Conservation (phyloP, 2,329 filamentous ascomycete species). For the Venturia oleaginea region DNA sequence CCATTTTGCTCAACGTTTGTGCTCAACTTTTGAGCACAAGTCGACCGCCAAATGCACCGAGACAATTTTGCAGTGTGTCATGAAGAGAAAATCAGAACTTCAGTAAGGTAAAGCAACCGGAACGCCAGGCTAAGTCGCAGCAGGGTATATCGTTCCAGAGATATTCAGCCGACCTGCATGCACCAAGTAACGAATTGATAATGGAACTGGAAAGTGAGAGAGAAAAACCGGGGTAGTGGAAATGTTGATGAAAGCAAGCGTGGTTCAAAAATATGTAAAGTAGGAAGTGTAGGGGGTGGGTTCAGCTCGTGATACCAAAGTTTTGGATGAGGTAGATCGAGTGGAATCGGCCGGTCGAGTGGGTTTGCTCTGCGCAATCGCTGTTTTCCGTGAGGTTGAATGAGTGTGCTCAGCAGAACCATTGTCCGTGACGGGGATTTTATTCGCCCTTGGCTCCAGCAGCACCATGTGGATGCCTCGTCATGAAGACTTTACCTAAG, state of each 20-base stretch:
- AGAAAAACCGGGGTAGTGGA: background rate
- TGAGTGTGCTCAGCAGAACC: background rate
- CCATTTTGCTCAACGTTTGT: too few relatives aligned
- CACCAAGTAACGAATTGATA: background rate
- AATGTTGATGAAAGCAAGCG: background rate
- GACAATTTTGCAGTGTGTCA: background rate
- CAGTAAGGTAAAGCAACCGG: background rate
- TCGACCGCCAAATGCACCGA: background rate
- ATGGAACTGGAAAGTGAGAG: background rate
- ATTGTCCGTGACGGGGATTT: background rate
- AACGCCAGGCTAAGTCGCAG: conserved; percentile 3
- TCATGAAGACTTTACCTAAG: conserved; percentile 27
- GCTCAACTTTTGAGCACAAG: background rate
- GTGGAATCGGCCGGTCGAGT: too few relatives aligned
- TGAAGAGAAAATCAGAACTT: background rate
- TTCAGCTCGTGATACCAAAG: background rate
- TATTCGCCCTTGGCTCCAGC: conserved; percentile 14
- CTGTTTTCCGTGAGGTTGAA: background rate
- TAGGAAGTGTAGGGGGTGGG: background rate
- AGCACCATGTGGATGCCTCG: conserved; percentile 3
- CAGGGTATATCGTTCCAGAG: background rate
- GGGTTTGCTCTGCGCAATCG: background rate
- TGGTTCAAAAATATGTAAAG: background rate
- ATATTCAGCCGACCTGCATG: background rate
- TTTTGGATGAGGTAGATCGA: background rate